Conservation (phyloP, 2,329 filamentous ascomycete species). For the Clonostachys sp. region DNA sequence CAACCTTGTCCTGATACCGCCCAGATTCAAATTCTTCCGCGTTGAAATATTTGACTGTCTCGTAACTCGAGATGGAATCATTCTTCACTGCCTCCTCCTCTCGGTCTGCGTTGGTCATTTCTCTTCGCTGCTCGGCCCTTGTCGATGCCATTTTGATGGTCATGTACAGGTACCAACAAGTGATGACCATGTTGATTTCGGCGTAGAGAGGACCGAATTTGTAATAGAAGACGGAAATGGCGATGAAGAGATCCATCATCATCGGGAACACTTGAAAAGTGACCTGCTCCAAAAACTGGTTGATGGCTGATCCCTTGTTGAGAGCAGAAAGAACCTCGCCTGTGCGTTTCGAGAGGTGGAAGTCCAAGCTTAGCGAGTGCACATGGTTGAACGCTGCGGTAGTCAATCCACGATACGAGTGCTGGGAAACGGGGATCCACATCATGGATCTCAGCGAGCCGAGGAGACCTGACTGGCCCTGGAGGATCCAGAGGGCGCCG, state of each 20-base stretch:
- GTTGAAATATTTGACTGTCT: conserved; percentile 90
- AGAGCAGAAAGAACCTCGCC: conserved; percentile 93
- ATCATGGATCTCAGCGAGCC: conserved; percentile 77
- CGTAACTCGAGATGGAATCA: conserved; percentile 97
- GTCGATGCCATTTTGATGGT: conserved; percentile 95
- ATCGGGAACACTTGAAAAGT: conserved; percentile 96
- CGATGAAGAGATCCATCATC: conserved; percentile 83
- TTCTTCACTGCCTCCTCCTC: conserved; percentile 98
- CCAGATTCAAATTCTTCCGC: conserved; percentile 75
- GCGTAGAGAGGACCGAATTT: conserved; percentile 68
- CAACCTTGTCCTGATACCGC: conserved; percentile 67
- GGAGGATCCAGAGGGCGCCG: conserved; percentile 75
- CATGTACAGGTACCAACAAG: conserved; percentile 93
- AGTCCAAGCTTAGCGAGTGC: conserved; percentile 89
- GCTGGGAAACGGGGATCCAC: conserved; percentile 96
- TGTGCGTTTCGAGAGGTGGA: conserved; percentile 93
- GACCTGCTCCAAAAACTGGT: conserved; percentile 92
- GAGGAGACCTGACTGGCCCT: conserved; percentile 83
- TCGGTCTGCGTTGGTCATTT: conserved; percentile 92
- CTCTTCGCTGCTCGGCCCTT: conserved; percentile 81
- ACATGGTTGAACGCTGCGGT: conserved; percentile 97
- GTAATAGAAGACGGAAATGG: conserved; percentile 72
- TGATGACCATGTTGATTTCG: conserved; percentile 82
- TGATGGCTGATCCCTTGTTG: conserved; percentile 94
- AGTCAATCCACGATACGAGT: conserved; percentile 90